Conservation (phyloP, 129 eudicot species). For the Erigeron canadensis region DNA sequence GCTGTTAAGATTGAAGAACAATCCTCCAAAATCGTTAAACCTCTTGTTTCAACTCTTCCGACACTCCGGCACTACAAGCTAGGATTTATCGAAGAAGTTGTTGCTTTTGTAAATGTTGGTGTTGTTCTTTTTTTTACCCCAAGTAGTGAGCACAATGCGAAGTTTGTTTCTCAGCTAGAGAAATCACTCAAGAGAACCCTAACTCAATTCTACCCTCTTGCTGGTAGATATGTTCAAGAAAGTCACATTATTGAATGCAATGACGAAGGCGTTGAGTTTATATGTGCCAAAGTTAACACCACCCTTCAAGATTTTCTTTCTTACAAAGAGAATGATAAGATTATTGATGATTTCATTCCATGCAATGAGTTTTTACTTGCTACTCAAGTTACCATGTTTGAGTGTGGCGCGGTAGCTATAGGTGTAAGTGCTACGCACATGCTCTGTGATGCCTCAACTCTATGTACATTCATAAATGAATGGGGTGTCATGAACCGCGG, state of each 20-base stretch:
- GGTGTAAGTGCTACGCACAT: constrained; percentile 26
- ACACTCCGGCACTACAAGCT: background rate
- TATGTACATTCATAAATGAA: constrained; percentile 8
- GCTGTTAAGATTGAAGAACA: background rate
- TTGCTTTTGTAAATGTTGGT: background rate
- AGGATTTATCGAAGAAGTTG: constrained; percentile 10
- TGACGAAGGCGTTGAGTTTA: constrained; percentile 30
- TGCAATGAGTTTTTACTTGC: too few relatives aligned
- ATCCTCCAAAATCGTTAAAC: background rate
- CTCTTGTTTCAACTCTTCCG: background rate
- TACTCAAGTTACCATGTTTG: constrained; percentile 13
- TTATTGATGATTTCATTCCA: too few relatives aligned
- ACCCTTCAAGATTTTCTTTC: background rate
- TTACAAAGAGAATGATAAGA: background rate
- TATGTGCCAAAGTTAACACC: constrained; percentile 9
- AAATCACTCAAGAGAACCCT: background rate
- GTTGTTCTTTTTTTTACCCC: constrained; percentile 23
- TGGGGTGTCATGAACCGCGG: constrained; percentile 19
- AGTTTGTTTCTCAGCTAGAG: background rate
- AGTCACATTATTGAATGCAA: constrained; percentile 22
- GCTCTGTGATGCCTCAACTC: constrained; percentile 20
- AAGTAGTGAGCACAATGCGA: background rate
- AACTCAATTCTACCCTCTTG: constrained; percentile 31
- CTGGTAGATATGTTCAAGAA: constrained; percentile 19
- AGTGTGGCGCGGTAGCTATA: constrained; percentile 32